Evolutionary conservation across 2,329 filamentous ascomycete genomes (phyloP), one percentile per base, ranked within the genome.

Genomic region (Capronia coronata): DNA sequence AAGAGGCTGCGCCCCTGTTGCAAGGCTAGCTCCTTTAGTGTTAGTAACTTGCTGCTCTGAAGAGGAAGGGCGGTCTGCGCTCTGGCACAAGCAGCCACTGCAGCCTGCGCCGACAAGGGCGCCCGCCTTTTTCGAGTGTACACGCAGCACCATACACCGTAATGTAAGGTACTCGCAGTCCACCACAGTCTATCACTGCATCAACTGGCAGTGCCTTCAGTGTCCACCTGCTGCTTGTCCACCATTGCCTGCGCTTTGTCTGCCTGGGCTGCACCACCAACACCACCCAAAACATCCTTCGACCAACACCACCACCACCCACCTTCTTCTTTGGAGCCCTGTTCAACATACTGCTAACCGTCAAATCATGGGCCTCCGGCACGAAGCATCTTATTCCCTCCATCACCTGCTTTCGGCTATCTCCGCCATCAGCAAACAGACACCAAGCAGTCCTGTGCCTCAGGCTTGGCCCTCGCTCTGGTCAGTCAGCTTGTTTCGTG

Each of bases 1-100:
- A 42, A 42, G 7, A 41, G 45, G 48, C 51, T 54, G 51, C 51
- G 51, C 48, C 52, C 52, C 52, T 50, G 47, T 40, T 18, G 35
- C 35, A 2, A 11, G 18, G n/a, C 48, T 54, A 54, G 23, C 52
- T 29, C 2, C 1, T 25, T 37, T 1, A 2, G 27, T 10, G 14
- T 34, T 51, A 49, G 52, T 27, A 8, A 7, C 44, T 51, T 46
- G 52, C 48, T 43, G 51, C 51, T 38, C 43, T 48, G 44, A 48
- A 38, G 21, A 34, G 49, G n/a, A 48, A 44, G 38, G 49, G 45
- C 49, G 49, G 49, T 52, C 49, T 52, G 49, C 32, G 19, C 27
- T 35, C n/a, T 38, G 34, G 14, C 23, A 9, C 50, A 39, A 35
- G 32, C 52, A 29, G 45, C 44, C 19, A 51, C 32, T 34, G 18